phyloP scores from a whole-genome alignment of 306 rosid genomes.

The Castanea sativa region DNA sequence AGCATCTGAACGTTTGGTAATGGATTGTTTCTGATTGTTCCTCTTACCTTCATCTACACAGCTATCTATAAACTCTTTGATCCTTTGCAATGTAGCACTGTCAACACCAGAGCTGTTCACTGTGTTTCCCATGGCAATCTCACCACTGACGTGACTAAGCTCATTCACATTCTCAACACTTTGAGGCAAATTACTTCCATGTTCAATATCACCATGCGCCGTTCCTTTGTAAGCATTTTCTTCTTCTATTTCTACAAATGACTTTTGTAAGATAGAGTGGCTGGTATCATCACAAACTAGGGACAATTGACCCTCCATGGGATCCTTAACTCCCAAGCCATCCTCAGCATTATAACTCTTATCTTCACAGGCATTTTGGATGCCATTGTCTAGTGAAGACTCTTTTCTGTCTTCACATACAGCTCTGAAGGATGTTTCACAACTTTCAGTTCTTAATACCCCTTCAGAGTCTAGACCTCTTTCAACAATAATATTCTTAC shows the following conservation, averaged over 20 bases:
- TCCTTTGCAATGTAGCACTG: no score
- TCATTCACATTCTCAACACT: no score
- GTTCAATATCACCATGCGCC: neutral
- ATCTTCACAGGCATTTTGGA: conserved; percentile 24
- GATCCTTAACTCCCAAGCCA: neutral
- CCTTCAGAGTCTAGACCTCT: conserved; percentile 19
- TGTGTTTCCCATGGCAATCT: neutral
- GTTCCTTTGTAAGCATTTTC: neutral
- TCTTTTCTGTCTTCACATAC: conserved; percentile 22
- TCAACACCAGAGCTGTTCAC: neutral
- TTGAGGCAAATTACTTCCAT: no score
- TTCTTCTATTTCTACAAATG: neutral
- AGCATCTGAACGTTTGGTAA: neutral
- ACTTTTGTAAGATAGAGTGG: neutral
- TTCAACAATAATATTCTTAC: conserved; percentile 17
- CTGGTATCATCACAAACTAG: neutral
- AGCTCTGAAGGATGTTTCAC: neutral
- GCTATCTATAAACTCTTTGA: no score
- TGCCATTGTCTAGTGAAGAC: conserved; percentile 11
- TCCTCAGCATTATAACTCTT: conserved; percentile 13
- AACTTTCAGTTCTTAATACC: neutral
- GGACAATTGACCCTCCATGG: neutral
- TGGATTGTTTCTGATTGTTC: neutral
- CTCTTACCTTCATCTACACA: neutral
- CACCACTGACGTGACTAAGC: no score